phyloP scores from a whole-genome alignment of 2,329 filamentous ascomycete genomes.

The Plenodomus lindquistii region DNA sequence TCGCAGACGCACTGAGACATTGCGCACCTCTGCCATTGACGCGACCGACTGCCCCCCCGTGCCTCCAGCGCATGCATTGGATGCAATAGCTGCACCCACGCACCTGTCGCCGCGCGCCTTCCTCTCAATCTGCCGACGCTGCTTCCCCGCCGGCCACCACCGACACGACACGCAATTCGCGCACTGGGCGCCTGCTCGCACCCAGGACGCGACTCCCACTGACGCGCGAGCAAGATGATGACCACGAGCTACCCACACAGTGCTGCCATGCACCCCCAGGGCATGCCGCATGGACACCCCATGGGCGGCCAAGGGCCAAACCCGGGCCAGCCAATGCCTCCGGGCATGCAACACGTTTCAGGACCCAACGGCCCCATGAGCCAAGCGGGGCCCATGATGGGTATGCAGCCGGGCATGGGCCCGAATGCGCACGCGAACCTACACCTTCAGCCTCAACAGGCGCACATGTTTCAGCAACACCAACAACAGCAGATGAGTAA shows the following conservation, averaged over 20 bases:
- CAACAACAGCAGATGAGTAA: conserved; percentile 48
- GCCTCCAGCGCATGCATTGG: conserved; percentile 4
- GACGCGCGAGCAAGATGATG: conserved; percentile 63
- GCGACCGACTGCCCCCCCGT: conserved; percentile 3
- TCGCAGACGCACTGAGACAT: conserved; percentile 7
- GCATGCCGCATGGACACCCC: conserved; percentile 66
- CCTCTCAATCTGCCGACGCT: conserved; percentile 2
- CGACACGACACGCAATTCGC: too few relatives aligned
- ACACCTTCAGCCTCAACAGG: conserved; percentile 68
- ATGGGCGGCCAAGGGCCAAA: conserved; percentile 71
- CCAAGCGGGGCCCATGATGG: conserved; percentile 73
- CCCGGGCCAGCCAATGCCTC: conserved; percentile 69
- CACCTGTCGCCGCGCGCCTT: conserved; percentile 6
- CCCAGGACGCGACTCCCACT: not conserved
- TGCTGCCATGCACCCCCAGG: conserved; percentile 74
- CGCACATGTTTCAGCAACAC: conserved; percentile 58
- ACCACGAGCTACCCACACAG: conserved; percentile 67
- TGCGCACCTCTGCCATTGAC: conserved; percentile 4
- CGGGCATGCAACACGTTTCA: conserved; percentile 72
- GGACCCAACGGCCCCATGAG: conserved; percentile 71
- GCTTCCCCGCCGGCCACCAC: not conserved
- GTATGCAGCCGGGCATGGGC: conserved; percentile 70
- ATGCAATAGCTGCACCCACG: conserved; percentile 8
- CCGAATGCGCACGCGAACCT: conserved; percentile 71
- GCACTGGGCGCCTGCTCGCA: not conserved